Base-by-base conservation (phyloP, 2,329 filamentous ascomycete species). In the Periconia macrospinosa region DNA sequence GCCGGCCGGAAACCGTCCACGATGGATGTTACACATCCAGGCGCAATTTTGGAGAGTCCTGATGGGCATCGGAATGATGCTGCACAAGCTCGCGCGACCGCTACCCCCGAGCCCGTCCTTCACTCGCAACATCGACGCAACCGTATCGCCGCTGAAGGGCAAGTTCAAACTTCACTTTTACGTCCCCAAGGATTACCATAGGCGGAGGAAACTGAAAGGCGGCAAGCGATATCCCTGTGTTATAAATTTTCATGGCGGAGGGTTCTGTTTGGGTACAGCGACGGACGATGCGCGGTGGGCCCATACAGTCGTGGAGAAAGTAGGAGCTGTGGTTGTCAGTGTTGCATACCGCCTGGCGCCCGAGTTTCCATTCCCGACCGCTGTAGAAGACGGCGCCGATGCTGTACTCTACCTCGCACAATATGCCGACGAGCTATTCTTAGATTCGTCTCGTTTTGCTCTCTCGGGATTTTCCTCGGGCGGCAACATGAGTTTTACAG, bases 21-120 rank as follows among this genome's bases (percentile, higher is more conserved):
- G 86, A 73, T 84, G 82, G 78, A 80, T 84, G 65, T 80, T 90
- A 11, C 81, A 82, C 51, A 61, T 86, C 49, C 82, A 88, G 68
- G 87, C 88, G 45, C 74, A 79, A 27, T 81, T 86, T 68, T 89
- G 86, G 86, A 81, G 88, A 49, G 79, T 82, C 52, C 77, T 90
- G 41, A 89, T 89, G 82, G 79, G 79, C 53, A 80, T 89, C 52
- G 87, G 86, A 65, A 89, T 90, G 86, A 77, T 82, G 55, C 75
- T 90, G 40, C 87, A 91, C 68, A 82, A 80, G 50, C 74, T 86
- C 54, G 82, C 86, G 1, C 75, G 79, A 41, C 86, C 86, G 7
- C 78, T 81, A 47, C 85, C 87, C 6, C 84, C 85, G 1, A 76
- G 75, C 30, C 86, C 86, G 2, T 73, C 79, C 30, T 90, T 90